Evolutionary conservation across 2,329 filamentous ascomycete species (phyloP).

Genomic region (Scopulariopsis brevicaulis): DNA sequence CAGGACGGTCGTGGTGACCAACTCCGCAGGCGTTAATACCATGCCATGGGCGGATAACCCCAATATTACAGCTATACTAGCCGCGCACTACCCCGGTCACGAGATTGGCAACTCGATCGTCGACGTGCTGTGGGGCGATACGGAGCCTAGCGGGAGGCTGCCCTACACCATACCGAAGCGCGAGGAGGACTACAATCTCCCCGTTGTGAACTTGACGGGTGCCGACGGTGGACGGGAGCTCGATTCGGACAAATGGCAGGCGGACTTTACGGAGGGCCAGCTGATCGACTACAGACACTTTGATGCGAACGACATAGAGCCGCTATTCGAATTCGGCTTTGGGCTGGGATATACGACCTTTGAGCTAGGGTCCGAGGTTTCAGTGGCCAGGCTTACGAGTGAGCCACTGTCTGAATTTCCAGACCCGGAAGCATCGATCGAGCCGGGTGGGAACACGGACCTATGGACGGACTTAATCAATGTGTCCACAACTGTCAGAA

Average conservation of each 20-base stretch:
- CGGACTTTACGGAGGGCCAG: conserved; percentile 61
- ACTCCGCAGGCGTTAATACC: conserved; percentile 63
- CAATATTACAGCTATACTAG: no score
- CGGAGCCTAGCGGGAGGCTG: no score
- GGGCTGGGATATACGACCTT: conserved; percentile 62
- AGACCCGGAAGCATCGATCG: conserved; percentile 47
- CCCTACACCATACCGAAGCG: conserved; percentile 48
- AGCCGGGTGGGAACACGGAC: conserved; percentile 57
- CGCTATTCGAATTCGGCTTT: conserved; percentile 65
- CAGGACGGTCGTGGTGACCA: conserved; percentile 57
- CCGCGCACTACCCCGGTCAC: no score
- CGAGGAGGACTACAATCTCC: conserved; percentile 22
- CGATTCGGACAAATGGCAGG: no score
- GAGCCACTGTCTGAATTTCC: conserved; percentile 30
- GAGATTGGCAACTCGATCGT: no score
- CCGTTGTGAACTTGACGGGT: conserved; percentile 42
- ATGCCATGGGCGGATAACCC: no score
- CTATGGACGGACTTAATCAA: conserved; percentile 42
- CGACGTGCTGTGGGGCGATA: no score
- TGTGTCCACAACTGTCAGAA: conserved; percentile 36
- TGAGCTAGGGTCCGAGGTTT: conserved; percentile 33
- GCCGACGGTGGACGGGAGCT: no score
- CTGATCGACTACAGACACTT: conserved; percentile 74
- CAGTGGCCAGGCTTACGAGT: conserved; percentile 12
- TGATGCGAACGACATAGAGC: conserved; percentile 54